Percentiles rank a stretch among this genome's conserved stretches.
phyloP scores from a whole-genome alignment of 1,284 basidiomycete genomes.

The Volvariella surrecta region DNA sequence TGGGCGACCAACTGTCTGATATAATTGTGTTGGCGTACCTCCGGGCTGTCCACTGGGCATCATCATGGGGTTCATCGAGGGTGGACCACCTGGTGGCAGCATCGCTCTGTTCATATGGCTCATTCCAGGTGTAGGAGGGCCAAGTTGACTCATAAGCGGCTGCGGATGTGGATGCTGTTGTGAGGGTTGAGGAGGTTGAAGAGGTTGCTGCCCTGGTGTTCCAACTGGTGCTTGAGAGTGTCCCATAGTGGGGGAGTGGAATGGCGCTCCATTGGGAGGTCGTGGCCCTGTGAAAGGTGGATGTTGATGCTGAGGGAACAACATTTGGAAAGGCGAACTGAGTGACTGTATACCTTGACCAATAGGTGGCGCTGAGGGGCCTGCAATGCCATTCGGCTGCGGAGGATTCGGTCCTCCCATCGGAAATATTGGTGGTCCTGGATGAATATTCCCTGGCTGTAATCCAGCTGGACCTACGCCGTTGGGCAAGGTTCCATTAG shows the following conservation, averaged over 20 bases:
- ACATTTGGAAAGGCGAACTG: conserved; percentile 12
- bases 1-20: conserved; percentile 34
- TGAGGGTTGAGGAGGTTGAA: conserved; percentile 12
- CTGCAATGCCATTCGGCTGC: conserved; percentile 37
- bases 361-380: conserved; percentile 21
- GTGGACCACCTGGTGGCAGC: conserved; percentile 33
- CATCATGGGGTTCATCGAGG: conserved; percentile 18
- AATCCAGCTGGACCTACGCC: conserved; percentile 10
- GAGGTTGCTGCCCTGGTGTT: conserved; percentile 15
- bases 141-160: conserved; percentile 41
- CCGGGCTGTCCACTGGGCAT: conserved; percentile 26
- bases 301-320: conserved; percentile 11
- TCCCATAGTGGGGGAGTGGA: conserved; percentile 24
- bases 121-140: conserved; percentile 38
- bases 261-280: conserved; percentile 27
- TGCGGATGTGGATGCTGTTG: conserved; percentile 24
- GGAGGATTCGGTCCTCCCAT: conserved; percentile 17
- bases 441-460: conserved; percentile 9
- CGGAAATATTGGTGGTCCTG: conserved; percentile 8
- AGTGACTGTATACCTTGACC: conserved; percentile 15
- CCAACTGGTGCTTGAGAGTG: conserved; percentile 17
- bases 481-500: conserved; percentile 17
- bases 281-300: conserved; percentile 9
- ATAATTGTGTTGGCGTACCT: conserved; percentile 21
- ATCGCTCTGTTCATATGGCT: conserved; percentile 36